Conservation (phyloP, 2,329 filamentous ascomycete species). For the Septoria petroselini region DNA sequence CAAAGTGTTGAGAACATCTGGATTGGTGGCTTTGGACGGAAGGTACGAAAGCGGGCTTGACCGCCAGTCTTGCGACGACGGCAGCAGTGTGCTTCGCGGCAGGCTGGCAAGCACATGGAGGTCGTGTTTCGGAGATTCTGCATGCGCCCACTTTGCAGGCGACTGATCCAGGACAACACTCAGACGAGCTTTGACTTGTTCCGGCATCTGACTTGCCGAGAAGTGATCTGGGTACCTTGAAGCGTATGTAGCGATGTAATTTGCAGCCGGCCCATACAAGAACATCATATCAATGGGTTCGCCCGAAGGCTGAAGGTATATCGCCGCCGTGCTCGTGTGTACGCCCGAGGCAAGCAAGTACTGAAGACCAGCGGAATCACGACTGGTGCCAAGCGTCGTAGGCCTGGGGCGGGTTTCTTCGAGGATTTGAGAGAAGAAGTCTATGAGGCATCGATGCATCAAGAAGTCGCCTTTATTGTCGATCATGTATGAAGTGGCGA, state of each 20-base stretch:
- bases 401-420: slow-evolving; percentile 11
- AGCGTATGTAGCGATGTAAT: slow-evolving; percentile 58
- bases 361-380: slow-evolving; percentile 42
- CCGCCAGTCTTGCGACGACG: slow-evolving; percentile 36
- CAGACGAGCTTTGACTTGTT: slow-evolving; percentile 49
- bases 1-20: slow-evolving; percentile 54
- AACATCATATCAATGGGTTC: slow-evolving; percentile 51
- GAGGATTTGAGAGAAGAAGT: slow-evolving; percentile 57
- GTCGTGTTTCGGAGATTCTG: slow-evolving; percentile 54
- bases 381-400: not conserved
- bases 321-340: slow-evolving; percentile 50
- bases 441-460: slow-evolving; percentile 58
- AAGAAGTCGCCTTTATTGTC: slow-evolving; percentile 55
- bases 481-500: slow-evolving; percentile 55
- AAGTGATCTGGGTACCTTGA: slow-evolving; percentile 56
- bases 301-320: slow-evolving; percentile 52
- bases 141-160: slow-evolving; percentile 51
- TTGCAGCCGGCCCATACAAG: slow-evolving; percentile 54
- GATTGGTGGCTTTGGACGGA: slow-evolving; percentile 52
- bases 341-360: slow-evolving; percentile 53
- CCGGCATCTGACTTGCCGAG: slow-evolving; percentile 46
- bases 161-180: slow-evolving; percentile 46
- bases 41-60: slow-evolving; percentile 49
- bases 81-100: slow-evolving; percentile 53
- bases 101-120: slow-evolving; percentile 57